These are phyloP conservation scores for Gryganskiella cystojenkinii DNA, from an alignment of 192 early-diverging fungal genomes.

Conservation along the genomic window DNA sequence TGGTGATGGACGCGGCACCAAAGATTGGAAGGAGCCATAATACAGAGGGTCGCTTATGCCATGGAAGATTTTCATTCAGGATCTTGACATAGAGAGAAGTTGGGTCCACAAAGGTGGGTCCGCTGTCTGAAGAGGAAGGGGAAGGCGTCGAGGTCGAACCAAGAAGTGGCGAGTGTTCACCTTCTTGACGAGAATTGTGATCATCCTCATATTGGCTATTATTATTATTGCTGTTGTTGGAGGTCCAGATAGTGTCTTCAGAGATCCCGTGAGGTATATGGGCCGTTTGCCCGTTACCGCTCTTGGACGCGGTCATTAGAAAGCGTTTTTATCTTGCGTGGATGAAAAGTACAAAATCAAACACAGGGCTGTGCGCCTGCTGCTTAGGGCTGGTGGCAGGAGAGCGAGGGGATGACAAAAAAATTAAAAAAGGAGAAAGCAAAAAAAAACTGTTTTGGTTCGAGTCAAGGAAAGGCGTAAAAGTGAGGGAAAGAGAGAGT, in stretches of 20 bases:
- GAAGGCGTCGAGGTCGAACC: neutral
- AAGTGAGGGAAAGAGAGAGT: neutral
- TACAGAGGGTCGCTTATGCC: slow-evolving; percentile 40
- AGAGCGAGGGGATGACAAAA: neutral
- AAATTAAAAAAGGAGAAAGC: neutral
- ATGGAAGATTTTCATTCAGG: slow-evolving; percentile 23
- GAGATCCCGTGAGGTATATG: neutral
- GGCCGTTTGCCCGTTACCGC: neutral
- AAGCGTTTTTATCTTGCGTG: neutral
- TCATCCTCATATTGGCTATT: neutral
- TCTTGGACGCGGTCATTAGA: neutral
- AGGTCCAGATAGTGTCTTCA: slow-evolving; percentile 11
- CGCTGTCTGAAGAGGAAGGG: neutral
- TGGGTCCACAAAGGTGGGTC: slow-evolving; percentile 7
- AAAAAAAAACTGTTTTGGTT: neutral
- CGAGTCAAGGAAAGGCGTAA: neutral
- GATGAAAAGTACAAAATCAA: neutral
- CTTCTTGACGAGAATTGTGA: neutral
- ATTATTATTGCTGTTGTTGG: neutral
- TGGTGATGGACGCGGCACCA: slow-evolving; percentile 8
- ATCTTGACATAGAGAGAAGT: slow-evolving; percentile 26
- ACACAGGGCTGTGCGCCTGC: neutral
- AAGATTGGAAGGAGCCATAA: slow-evolving; percentile 31
- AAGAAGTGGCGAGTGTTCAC: neutral
- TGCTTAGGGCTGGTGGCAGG: neutral